A percentile compares a stretch with the other conserved stretches of the same genome.
Conservation (phyloP, 306 rosid species). For the Casuarina cunninghamiana region DNA sequence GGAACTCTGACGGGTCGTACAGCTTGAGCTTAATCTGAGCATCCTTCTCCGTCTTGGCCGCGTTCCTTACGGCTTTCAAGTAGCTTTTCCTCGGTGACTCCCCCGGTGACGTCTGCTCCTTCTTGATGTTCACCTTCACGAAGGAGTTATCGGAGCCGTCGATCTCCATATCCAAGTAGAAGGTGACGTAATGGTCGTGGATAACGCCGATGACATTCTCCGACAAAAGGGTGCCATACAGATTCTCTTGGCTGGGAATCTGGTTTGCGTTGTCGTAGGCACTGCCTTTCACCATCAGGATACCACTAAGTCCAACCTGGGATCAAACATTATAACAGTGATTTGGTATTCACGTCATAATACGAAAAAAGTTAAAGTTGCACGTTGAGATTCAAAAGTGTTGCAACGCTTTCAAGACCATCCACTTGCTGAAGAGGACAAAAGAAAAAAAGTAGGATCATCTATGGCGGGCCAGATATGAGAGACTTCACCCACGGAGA, state of each 20-base stretch:
- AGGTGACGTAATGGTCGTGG: constrained; percentile 80
- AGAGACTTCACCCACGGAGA: too few relatives aligned
- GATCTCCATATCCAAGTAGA: constrained; percentile 78
- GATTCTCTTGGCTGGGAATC: constrained; percentile 40
- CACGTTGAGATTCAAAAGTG: background rate
- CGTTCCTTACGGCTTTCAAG: constrained; percentile 62
- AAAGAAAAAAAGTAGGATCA: background rate
- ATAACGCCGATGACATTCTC: constrained; percentile 84
- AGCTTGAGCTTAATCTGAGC: constrained; percentile 68
- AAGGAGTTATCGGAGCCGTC: constrained; percentile 82
- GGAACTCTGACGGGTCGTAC: constrained; percentile 79
- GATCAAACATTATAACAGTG: background rate
- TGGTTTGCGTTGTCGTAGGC: constrained; percentile 54
- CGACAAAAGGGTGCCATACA: constrained; percentile 75
- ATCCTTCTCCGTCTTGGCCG: constrained; percentile 84
- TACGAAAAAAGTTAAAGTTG: background rate
- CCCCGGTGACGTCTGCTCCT: constrained; percentile 41
- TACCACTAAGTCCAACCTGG: constrained; percentile 89
- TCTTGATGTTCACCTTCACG: constrained; percentile 61
- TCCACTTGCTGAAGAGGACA: background rate
- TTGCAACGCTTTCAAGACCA: background rate
- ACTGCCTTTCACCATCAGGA: constrained; percentile 91
- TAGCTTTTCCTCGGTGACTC: constrained; percentile 77
- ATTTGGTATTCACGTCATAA: background rate
- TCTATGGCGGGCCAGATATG: background rate